phyloP scores from a whole-genome alignment of 1,284 basidiomycete species.

The Wallemia hederae region DNA sequence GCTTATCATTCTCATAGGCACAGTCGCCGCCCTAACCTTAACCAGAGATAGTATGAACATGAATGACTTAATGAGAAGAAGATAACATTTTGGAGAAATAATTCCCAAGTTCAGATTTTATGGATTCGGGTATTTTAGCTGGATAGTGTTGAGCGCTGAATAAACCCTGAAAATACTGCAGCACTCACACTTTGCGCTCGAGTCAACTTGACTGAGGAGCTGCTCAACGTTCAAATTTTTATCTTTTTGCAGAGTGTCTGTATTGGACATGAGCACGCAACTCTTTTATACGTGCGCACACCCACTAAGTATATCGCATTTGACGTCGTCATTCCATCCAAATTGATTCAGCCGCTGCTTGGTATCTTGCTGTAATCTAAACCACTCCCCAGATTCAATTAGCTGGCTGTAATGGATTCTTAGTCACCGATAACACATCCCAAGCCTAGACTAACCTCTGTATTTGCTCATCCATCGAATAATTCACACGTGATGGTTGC shows the following conservation, averaged over 20 bases:
- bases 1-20: no score
- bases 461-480: neutral
- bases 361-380: neutral
- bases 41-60: neutral
- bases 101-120: neutral
- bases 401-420: neutral
- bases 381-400: neutral
- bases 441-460: neutral
- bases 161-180: no score
- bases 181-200: no score
- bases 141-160: neutral
- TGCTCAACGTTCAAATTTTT: neutral
- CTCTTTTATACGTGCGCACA: neutral
- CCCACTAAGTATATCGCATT: neutral
- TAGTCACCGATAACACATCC: no score
- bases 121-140: neutral
- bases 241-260: neutral
- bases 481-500: no score
- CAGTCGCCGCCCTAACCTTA: no score
- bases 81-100: neutral
- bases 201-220: neutral
- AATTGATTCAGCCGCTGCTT: neutral
- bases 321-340: neutral
- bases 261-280: neutral
- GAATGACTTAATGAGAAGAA: no score